phyloP scores from a whole-genome alignment of 371 early-diverging fungal species.

The Blakeslea trispora region DNA sequence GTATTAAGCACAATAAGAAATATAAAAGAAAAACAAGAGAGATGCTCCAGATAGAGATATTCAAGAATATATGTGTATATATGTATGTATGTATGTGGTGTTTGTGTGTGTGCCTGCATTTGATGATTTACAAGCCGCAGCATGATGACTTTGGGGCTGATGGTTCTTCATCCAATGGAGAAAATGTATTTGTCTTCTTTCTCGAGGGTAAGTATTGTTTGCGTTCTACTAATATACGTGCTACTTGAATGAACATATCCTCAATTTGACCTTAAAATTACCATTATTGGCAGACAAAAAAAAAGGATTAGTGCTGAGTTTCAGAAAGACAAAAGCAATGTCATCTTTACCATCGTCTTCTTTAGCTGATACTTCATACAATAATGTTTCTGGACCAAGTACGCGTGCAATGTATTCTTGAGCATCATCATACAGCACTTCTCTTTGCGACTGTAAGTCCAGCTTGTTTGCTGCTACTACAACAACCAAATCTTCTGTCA shows the following conservation, averaged over 20 bases:
- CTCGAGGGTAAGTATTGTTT: conserved; percentile 42
- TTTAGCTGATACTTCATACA: conserved; percentile 74
- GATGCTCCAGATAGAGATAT: too few species aligned
- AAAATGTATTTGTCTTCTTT: conserved; percentile 32
- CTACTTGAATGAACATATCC: conserved; percentile 64
- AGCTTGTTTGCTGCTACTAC: conserved; percentile 79
- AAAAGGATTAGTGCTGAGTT: background rate
- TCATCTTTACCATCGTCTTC: conserved; percentile 65
- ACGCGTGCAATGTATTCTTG: conserved; percentile 61
- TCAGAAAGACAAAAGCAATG: background rate
- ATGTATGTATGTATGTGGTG: too few species aligned
- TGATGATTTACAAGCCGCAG: conserved; percentile 32
- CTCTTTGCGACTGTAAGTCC: conserved; percentile 64
- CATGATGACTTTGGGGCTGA: conserved; percentile 35
- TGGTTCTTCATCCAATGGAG: conserved; percentile 42
- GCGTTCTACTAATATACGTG: conserved; percentile 59
- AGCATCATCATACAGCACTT: conserved; percentile 59
- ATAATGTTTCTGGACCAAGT: conserved; percentile 58
- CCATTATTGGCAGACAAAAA: background rate
- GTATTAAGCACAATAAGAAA: too few species aligned
- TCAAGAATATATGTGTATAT: too few species aligned
- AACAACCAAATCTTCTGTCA: conserved; percentile 69
- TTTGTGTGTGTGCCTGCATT: too few species aligned
- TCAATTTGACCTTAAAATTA: conserved; percentile 48
- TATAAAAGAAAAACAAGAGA: too few species aligned